These are phyloP conservation scores for Phytophthora pini DNA, from an alignment of 352 stramenopile species.

Conservation along the genomic window DNA sequence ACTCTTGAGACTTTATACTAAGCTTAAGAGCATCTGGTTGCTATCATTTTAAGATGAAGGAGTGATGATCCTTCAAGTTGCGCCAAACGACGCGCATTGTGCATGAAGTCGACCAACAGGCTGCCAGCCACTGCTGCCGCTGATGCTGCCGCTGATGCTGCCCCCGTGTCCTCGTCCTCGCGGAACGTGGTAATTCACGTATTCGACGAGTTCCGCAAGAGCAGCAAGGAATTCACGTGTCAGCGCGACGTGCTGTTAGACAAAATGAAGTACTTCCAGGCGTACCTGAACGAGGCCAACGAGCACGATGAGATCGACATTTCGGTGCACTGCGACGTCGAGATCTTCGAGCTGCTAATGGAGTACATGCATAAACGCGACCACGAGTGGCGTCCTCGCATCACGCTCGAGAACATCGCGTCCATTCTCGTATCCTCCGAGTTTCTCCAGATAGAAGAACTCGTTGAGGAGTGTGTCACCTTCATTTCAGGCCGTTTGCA, in stretches of 20 bases:
- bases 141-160: slow-evolving; percentile 1
- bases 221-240: slow-evolving; percentile 88
- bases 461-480: slow-evolving; percentile 85
- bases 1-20: background rate
- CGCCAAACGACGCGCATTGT: slow-evolving; percentile 6
- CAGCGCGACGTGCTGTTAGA: slow-evolving; percentile 76
- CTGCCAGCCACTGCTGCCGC: background rate
- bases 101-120: slow-evolving; percentile 9
- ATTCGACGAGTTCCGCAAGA: slow-evolving; percentile 90
- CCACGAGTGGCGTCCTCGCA: slow-evolving; percentile 46
- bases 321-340: slow-evolving; percentile 92
- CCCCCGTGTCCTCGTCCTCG: slow-evolving; percentile 2
- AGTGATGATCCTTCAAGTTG: slow-evolving; percentile 32
- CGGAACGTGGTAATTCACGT: slow-evolving; percentile 89
- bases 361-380: slow-evolving; percentile 84
- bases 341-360: slow-evolving; percentile 93
- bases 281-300: slow-evolving; percentile 81
- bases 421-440: slow-evolving; percentile 93
- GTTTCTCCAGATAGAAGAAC: slow-evolving; percentile 91
- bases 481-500: slow-evolving; percentile 81
- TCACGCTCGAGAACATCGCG: slow-evolving; percentile 77
- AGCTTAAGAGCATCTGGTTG: background rate
- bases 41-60: slow-evolving; percentile 5
- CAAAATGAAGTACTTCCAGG: slow-evolving; percentile 93
- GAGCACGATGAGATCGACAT: slow-evolving; percentile 93